phyloP scores from a whole-genome alignment of 805 yeast genomes.

The Wickerhamomyces strasburgensis region DNA sequence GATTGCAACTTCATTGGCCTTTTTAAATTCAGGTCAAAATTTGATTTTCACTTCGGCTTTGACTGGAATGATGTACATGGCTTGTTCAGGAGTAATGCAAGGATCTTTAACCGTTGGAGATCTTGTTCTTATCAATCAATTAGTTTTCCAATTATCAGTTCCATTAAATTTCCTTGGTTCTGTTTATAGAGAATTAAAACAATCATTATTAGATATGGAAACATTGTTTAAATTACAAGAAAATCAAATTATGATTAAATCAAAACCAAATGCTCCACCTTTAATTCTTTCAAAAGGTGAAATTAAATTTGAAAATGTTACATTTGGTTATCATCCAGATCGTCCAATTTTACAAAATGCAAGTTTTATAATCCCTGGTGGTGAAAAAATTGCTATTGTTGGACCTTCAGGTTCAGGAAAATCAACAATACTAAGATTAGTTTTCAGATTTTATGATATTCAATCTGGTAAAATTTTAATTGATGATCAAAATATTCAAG shows the following conservation, averaged over 20 bases:
- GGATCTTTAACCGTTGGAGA: slow-evolving; percentile 91
- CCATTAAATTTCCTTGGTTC: slow-evolving; percentile 94
- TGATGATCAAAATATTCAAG: slow-evolving; percentile 83
- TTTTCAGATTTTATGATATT: slow-evolving; percentile 88
- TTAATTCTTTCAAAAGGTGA: slow-evolving; percentile 54
- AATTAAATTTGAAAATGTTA: slow-evolving; percentile 82
- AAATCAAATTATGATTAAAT: slow-evolving; percentile 61
- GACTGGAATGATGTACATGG: slow-evolving; percentile 98
- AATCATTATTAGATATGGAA: slow-evolving; percentile 93
- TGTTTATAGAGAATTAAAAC: slow-evolving; percentile 91
- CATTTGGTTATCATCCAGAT: slow-evolving; percentile 88
- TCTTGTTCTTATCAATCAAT: slow-evolving; percentile 87
- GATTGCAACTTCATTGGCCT: slow-evolving; percentile 81
- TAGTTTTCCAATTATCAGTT: slow-evolving; percentile 92
- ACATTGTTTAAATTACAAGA: slow-evolving; percentile 81
- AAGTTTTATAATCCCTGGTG: slow-evolving; percentile 82
- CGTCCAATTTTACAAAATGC: slow-evolving; percentile 81
- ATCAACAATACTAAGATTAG: slow-evolving; percentile 77
- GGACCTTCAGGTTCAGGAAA: slow-evolving; percentile 98
- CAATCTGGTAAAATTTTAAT: slow-evolving; percentile 69
- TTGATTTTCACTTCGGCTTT: slow-evolving; percentile 80
- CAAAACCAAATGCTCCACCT: slow-evolving; percentile 58
- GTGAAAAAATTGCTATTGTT: slow-evolving; percentile 86
- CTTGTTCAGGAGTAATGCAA: slow-evolving; percentile 83
- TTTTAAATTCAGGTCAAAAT: slow-evolving; percentile 74